Conservation (phyloP, 306 rosid genomes). For the Castanea crenata region DNA sequence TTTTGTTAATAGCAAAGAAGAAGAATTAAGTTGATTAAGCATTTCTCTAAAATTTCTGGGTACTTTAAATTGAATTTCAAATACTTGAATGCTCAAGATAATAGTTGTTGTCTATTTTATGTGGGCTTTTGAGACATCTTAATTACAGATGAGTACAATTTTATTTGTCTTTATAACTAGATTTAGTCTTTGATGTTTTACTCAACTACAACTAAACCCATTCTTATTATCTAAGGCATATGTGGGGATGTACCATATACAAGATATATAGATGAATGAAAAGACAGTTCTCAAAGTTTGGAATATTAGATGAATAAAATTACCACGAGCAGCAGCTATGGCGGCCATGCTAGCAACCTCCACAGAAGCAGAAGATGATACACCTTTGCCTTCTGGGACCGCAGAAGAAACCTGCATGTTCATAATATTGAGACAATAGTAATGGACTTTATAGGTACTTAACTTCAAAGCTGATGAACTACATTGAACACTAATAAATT, state of each 20-base stretch:
- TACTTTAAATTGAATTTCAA: no score
- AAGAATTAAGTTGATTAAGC: background rate
- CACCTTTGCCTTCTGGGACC: slow-evolving; percentile 99
- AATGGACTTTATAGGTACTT: no score
- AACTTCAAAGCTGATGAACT: background rate
- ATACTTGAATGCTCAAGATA: no score
- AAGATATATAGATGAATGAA: background rate
- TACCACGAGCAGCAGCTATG: slow-evolving; percentile 91
- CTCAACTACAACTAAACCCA: no score
- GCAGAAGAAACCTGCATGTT: slow-evolving; percentile 77
- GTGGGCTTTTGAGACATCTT: no score
- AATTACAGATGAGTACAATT: no score
- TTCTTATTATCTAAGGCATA: no score
- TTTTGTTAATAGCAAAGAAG: no score
- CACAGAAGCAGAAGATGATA: slow-evolving; percentile 97
- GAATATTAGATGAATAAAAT: background rate
- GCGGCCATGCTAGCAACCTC: slow-evolving; percentile 98
- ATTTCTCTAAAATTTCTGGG: background rate
- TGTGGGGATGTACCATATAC: background rate
- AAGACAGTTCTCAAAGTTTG: background rate
- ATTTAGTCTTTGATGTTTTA: no score
- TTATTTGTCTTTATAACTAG: no score
- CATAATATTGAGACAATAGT: background rate
- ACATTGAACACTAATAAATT: background rate
- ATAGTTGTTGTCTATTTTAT: no score